These are phyloP conservation scores for Coemansia sp. DNA, from an alignment of 192 early-diverging fungal species.

Conservation along the genomic window DNA sequence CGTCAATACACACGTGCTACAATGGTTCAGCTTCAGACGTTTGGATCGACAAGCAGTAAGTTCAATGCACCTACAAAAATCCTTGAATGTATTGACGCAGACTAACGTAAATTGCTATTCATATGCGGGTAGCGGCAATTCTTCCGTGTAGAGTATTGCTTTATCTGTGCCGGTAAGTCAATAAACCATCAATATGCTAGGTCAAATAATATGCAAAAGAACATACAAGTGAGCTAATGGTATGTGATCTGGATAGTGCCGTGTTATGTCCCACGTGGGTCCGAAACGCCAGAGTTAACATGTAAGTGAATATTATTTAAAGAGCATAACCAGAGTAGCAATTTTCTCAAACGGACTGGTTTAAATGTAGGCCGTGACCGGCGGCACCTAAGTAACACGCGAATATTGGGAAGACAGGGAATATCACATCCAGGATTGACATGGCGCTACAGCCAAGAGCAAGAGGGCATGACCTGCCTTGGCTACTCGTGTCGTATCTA, in stretches of 20 bases:
- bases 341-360: no score
- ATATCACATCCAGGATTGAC: conserved; percentile 51
- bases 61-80: not conserved
- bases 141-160: conserved; percentile 45
- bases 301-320: conserved; percentile 21
- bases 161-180: conserved; percentile 48
- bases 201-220: not conserved
- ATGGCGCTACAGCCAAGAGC: conserved; percentile 38
- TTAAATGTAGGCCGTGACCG: conserved; percentile 22
- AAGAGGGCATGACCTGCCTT: conserved; percentile 43
- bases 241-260: conserved; percentile 23
- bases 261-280: conserved; percentile 34
- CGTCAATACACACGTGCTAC: not conserved
- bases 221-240: not conserved
- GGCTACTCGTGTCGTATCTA: conserved; percentile 42
- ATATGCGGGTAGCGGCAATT: not conserved
- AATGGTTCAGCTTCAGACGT: conserved; percentile 33
- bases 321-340: not conserved
- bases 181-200: not conserved
- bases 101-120: not conserved
- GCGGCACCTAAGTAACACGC: conserved; percentile 34
- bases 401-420: conserved; percentile 37
- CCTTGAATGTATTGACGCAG: not conserved
- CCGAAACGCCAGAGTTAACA: conserved; percentile 24
- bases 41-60: conserved; percentile 44